A percentile compares a stretch with the other conserved stretches of the same genome.
Evolutionary conservation across 164 flowering plant species (phyloP).

Genomic region (Saururus chinensis): DNA sequence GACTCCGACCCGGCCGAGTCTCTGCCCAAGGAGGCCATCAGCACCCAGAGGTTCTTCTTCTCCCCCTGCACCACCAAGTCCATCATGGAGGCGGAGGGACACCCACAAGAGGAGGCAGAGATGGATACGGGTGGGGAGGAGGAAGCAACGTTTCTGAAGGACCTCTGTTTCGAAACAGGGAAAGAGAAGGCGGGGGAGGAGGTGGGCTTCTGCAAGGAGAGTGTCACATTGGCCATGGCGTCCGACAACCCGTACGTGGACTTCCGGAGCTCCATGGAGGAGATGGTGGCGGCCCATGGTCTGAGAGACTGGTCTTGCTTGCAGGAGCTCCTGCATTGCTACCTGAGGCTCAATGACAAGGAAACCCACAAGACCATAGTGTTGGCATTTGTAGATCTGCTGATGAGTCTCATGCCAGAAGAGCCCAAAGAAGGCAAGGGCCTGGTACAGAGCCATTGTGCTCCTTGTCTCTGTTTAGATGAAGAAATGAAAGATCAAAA

Average conservation of each 20-base stretch:
- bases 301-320: conserved; percentile 50
- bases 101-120: neutral
- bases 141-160: neutral
- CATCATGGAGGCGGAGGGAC: conserved; percentile 4
- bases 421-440: neutral
- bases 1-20: neutral
- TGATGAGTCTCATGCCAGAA: conserved; percentile 5
- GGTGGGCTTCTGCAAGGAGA: conserved; percentile 21
- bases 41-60: conserved; percentile 13
- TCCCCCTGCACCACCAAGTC: conserved; percentile 14
- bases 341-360: conserved; percentile 47
- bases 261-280: conserved; percentile 65
- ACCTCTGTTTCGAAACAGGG: conserved; percentile 1
- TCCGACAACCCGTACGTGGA: conserved; percentile 52
- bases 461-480: conserved; percentile 7
- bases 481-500: neutral
- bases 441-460: neutral
- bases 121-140: neutral
- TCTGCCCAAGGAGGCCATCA: conserved; percentile 1
- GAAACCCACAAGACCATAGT: conserved; percentile 13
- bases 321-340: conserved; percentile 51
- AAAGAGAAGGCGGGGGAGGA: neutral
- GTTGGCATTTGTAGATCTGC: conserved; percentile 13
- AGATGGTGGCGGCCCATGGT: conserved; percentile 63
- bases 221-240: conserved; percentile 40